phyloP scores from a whole-genome alignment of 129 eudicot genomes.

The Lactuca sativa region DNA sequence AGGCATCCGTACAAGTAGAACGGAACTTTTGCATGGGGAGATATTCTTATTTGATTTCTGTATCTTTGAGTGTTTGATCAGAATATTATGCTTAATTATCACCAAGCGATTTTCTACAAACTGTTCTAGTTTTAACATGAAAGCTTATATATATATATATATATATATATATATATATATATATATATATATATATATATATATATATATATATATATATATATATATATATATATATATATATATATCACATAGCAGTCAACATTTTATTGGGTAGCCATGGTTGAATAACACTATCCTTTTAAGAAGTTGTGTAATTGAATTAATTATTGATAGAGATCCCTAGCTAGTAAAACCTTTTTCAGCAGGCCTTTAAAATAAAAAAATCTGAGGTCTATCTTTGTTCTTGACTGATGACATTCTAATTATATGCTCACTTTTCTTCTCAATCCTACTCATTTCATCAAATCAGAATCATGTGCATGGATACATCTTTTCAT shows the following conservation, averaged over 20 bases:
- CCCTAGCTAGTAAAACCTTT: neutral
- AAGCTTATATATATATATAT: neutral
- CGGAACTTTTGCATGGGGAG: slow-evolving; percentile 8
- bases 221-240: too few relatives aligned
- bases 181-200: too few relatives aligned
- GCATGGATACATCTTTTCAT: slow-evolving; percentile 19
- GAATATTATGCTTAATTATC: slow-evolving; percentile 15
- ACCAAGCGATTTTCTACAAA: slow-evolving; percentile 2
- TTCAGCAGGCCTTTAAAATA: slow-evolving; percentile 19
- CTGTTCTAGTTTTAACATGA: slow-evolving; percentile 11
- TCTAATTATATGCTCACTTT: slow-evolving; percentile 24
- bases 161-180: too few relatives aligned
- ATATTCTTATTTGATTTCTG: slow-evolving; percentile 22
- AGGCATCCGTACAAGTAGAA: slow-evolving; percentile 20
- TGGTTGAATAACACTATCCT: neutral
- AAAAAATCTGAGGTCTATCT: slow-evolving; percentile 15
- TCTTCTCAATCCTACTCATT: slow-evolving; percentile 20
- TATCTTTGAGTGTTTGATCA: slow-evolving; percentile 23
- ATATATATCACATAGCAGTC: too few relatives aligned
- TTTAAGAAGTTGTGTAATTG: slow-evolving; percentile 3
- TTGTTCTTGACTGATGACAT: neutral
- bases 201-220: too few relatives aligned
- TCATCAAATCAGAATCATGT: slow-evolving; percentile 21
- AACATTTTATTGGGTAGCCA: neutral
- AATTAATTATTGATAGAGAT: neutral